Base-by-base conservation (phyloP, 208 protist species). In the Leptomonas seymouri region DNA sequence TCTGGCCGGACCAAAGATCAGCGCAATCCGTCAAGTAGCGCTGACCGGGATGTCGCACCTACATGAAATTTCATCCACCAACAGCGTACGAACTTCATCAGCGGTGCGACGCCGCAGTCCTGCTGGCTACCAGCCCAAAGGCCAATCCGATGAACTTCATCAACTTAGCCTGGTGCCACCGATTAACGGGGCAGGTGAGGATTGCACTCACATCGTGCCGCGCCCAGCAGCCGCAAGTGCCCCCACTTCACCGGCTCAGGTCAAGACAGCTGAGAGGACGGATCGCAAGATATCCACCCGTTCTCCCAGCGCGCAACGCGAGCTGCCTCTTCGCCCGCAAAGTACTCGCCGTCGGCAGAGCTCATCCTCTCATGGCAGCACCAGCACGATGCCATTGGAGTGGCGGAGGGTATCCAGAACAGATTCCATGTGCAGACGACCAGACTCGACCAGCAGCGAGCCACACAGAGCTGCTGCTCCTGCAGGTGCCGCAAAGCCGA, bases 51-150 rank as follows among this genome's bases (percentile, higher is more conserved):
- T 46, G 12, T 23, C 45, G 4, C 63, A 21, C 8, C 16, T 31
- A 12, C 18, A 11, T 15, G 56, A 50, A 23, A 49, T 18, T 39
- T 41, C 44, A 2, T 18, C 14, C 3, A n/a, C 7, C 30, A 31
- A 39, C 34, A 39, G 9, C 34, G 34, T 56, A 23, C 56, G 56
- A 3, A 1, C 27, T 0, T 0, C 28, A 1, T 77, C 71, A 0
- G 50, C 14, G 41, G 57, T 46, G 71, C 64, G 45, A 8, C 42
- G 42, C 31, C 57, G 71, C 46, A 66, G 50, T 31, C 25, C 50
- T 23, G 16, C 25, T 21, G 25, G 41, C 20, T 16, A 9, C 3
- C 25, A 18, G 15, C 9, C 27, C 21, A 34, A 48, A 15, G 49
- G 46, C 1, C 61, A 18, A 3, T 28, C 21, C 3, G 61, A 67